Conservation (phyloP, 768 basidiomycete genomes). For the Imleria badia region DNA sequence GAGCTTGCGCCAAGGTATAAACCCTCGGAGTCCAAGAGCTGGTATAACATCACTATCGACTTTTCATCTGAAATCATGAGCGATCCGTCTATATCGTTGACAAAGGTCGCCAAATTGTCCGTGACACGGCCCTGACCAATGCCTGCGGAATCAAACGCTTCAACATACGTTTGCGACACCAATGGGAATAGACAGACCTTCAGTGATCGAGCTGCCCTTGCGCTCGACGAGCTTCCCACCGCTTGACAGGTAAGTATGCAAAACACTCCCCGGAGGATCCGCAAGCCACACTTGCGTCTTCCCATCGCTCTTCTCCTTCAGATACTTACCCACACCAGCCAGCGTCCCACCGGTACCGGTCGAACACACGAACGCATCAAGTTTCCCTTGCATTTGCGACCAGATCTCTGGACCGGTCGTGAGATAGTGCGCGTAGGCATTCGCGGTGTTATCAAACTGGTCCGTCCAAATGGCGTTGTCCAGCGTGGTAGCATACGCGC, state of each 20-base stretch:
- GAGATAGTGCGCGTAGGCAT: constrained; percentile 81
- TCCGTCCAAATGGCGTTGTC: constrained; percentile 94
- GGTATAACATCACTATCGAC: constrained; percentile 91
- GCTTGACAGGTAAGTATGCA: constrained; percentile 78
- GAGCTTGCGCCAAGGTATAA: constrained; percentile 93
- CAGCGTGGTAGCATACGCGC: constrained; percentile 72
- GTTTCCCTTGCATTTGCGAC: constrained; percentile 74
- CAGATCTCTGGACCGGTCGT: constrained; percentile 98
- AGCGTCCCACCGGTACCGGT: constrained; percentile 97
- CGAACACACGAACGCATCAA: constrained; percentile 92
- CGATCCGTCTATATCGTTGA: constrained; percentile 77
- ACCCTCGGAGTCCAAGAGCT: constrained; percentile 88
- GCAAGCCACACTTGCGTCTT: constrained; percentile 91
- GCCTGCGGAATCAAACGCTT: constrained; percentile 45
- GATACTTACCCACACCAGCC: constrained; percentile 80
- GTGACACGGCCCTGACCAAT: constrained; percentile 98
- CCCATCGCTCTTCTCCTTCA: constrained; percentile 79
- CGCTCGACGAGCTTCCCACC: constrained; percentile 79
- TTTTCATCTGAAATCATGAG: constrained; percentile 86
- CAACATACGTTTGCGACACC: neutral
- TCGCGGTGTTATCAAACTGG: constrained; percentile 97
- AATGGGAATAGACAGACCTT: constrained; percentile 51
- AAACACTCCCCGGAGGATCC: constrained; percentile 94
- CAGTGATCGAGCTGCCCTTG: constrained; percentile 85
- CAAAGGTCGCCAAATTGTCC: constrained; percentile 81